Evolutionary conservation across 1,139 yeast genomes (phyloP).

Genomic region (Wickerhamomyces sp.): DNA sequence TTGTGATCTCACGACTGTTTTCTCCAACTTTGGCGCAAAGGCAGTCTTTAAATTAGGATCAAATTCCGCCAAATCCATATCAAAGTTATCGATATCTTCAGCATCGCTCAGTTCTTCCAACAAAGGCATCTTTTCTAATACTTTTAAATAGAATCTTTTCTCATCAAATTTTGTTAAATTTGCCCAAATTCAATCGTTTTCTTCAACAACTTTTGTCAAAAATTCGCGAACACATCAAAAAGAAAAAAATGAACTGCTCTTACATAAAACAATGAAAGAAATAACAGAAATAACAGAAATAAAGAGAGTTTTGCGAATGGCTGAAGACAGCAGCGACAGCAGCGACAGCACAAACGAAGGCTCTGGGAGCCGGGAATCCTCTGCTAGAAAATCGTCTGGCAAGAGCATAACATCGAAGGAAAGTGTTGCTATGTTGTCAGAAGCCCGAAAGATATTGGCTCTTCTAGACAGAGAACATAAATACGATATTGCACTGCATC

Average conservation of each 20-base stretch:
- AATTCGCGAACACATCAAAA: too few relatives aligned
- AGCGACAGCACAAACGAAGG: too few relatives aligned
- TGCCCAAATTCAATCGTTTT: too few relatives aligned
- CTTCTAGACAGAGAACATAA: constrained; percentile 35
- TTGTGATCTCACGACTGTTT: constrained; percentile 60
- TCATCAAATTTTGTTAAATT: too few relatives aligned
- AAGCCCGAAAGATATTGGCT: background rate
- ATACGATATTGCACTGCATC: constrained; percentile 47
- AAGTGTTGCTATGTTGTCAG: background rate
- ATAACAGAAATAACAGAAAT: too few relatives aligned
- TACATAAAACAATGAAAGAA: too few relatives aligned
- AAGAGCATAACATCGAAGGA: background rate
- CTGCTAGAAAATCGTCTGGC: too few relatives aligned
- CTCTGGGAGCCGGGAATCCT: too few relatives aligned
- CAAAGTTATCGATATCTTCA: constrained; percentile 87
- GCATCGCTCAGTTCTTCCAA: constrained; percentile 79
- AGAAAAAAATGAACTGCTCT: too few relatives aligned
- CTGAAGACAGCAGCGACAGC: too few relatives aligned
- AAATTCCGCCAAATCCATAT: constrained; percentile 87
- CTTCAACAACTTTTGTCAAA: too few relatives aligned
- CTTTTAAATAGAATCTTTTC: background rate
- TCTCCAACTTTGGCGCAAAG: constrained; percentile 62
- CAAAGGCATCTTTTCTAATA: constrained; percentile 52
- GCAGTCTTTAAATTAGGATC: constrained; percentile 73
- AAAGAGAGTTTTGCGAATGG: too few relatives aligned